Conservation (phyloP, 2,329 filamentous ascomycete genomes). For the Incumbomyces lentus region DNA sequence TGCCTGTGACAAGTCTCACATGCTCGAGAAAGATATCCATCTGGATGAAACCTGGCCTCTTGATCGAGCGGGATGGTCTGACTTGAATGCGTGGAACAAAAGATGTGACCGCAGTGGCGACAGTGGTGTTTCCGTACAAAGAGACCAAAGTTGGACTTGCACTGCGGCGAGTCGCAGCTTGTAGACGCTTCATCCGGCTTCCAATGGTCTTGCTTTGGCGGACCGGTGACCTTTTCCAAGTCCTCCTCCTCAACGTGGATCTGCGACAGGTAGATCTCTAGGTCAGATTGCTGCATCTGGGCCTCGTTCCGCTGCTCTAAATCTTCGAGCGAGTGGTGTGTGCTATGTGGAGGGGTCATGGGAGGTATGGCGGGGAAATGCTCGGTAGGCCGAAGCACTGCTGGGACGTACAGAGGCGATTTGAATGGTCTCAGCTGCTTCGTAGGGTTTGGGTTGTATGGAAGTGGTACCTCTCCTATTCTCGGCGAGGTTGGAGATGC, state of each 20-base stretch:
- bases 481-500: slow-evolving; percentile 44
- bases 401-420: slow-evolving; percentile 53
- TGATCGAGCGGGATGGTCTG: slow-evolving; percentile 52
- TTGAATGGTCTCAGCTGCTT: slow-evolving; percentile 51
- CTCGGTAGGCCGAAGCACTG: slow-evolving; percentile 52
- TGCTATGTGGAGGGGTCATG: slow-evolving; percentile 42
- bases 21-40: slow-evolving; percentile 44
- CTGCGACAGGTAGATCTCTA: slow-evolving; percentile 26
- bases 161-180: slow-evolving; percentile 48
- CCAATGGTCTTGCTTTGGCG: slow-evolving; percentile 55
- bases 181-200: slow-evolving; percentile 51
- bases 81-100: slow-evolving; percentile 50
- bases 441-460: slow-evolving; percentile 29
- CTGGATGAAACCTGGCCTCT: slow-evolving; percentile 52
- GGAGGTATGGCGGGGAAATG: slow-evolving; percentile 36
- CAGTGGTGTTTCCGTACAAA: slow-evolving; percentile 57
- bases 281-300: slow-evolving; percentile 14
- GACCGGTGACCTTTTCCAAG: slow-evolving; percentile 47
- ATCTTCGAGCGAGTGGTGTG: slow-evolving; percentile 45
- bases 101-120: slow-evolving; percentile 56
- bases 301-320: slow-evolving; percentile 18
- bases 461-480: slow-evolving; percentile 26
- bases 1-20: slow-evolving; percentile 53
- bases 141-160: slow-evolving; percentile 49
- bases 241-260: slow-evolving; percentile 44